Base-by-base conservation (phyloP, 768 basidiomycete species). In the Leccinum arenicola region DNA sequence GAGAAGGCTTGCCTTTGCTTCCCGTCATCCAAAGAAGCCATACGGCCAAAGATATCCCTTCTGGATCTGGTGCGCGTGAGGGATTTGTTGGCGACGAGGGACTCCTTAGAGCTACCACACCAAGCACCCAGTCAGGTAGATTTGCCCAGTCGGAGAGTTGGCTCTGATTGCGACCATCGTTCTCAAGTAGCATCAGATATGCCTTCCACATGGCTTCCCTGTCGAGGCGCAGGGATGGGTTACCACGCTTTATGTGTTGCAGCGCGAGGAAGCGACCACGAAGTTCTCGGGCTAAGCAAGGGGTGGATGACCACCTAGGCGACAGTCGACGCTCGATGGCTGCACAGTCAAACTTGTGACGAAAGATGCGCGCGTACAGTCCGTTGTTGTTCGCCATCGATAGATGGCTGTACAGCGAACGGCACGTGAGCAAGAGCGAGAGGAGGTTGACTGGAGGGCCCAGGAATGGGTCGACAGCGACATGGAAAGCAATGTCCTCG, bases 141-240 rank as follows among this genome's bases (percentile, higher is more conserved):
- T 64, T 65, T 43, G 81, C 81, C 77, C 79, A 82, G 21, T 66
- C 58, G 21, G 73, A 50, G 19, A 84, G 72, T 47, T 82, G 83
- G 1, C 63, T 61, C 54, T 74, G 71, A 58, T 84, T 84, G 59
- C 69, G 68, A 21, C 78, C 79, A 54, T 82, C 82, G 49, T 80
- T 78, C 68, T 85, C 84, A 23, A 79, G 68, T 50, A 84, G 62
- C 82, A 85, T 83, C 36, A 84, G 57, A 61, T 81, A 84, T 11
- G 73, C 77, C 17, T 75, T 79, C 84, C 84, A 85, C 15, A 85
- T 70, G 62, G 83, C 82, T 52, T 81, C 74, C 29, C 64, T 43
- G 27, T 75, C 70, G 14, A 56, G 50, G 31, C 19, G 56, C 25
- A 51, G 27, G 50, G 61, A 65, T 1, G 56, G 59, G 15, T n/a